Evolutionary conservation across 257 asterid species (phyloP), one percentile per base, ranked within the genome.

Genomic region (Salvia hispanica): DNA sequence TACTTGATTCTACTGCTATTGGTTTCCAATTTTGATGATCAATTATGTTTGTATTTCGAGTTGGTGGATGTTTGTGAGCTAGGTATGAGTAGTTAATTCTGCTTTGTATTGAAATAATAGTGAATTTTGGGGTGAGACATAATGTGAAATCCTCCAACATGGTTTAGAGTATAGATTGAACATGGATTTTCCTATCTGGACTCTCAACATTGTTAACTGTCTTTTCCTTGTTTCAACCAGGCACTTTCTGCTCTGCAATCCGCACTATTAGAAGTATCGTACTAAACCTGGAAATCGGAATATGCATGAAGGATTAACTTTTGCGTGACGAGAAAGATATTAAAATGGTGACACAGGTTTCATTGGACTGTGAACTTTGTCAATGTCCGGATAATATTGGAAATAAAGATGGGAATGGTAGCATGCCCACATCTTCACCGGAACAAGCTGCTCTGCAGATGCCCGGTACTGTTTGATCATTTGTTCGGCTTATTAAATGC

Each of bases 301-400:
- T 74, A 69, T 62, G 77, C 56, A 50, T 33, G 74, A 71, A 66
- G 58, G 69, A 65, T 31, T 77, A 64, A 65, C 60, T n/a, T 53
- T 68, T 62, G 25, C 73, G 64, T 74, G 77, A 79, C 76, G 78
- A 72, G 21, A 64, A 77, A 61, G 66, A 34, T 55, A 48, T 77
- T 67, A 69, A 76, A 75, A 84, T 84, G 96, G 96, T 87, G 77
- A 73, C 77, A 6, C 96, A 68, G 77, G 75, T 87, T 72, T 67
- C 96, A 46, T 60, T 80, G 66, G 91, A 76, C 53, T 51, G 72
- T 74, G 84, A 76, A 79, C 78, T 77, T 62, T 63, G 66, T 74
- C 78, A 69, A 64, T 79, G 69, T 74, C 76, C 79, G 51, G 85
- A 79, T 68, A 83, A 76, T 74, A 73, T 76, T 56, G 84, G 77